Percentiles rank a stretch among this genome's conserved stretches.
Conservation (phyloP, 2,329 filamentous ascomycete genomes). For the Diatrype stigma region DNA sequence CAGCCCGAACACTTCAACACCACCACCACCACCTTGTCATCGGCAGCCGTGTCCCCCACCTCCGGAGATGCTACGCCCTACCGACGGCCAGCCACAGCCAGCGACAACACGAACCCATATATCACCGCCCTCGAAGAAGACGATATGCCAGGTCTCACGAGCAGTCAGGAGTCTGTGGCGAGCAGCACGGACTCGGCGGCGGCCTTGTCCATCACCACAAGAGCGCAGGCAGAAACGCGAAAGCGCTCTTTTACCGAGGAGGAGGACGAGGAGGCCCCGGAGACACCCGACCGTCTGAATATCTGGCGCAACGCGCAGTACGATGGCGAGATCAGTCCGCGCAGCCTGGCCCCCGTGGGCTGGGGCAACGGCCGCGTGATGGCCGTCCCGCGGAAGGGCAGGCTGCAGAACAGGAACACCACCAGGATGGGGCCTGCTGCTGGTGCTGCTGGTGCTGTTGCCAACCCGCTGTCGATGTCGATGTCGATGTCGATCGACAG, state of each 20-base stretch:
- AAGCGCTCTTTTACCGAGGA: slow-evolving; percentile 47
- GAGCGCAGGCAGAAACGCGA: slow-evolving; percentile 30
- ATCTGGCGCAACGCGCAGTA: slow-evolving; percentile 23
- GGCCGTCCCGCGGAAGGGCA: slow-evolving; percentile 40
- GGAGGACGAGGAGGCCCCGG: slow-evolving; percentile 30
- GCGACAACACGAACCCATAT: slow-evolving; percentile 12
- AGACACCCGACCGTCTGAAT: slow-evolving; percentile 17
- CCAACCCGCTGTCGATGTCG: neutral
- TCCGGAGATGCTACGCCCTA: neutral
- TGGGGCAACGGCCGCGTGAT: slow-evolving; percentile 41
- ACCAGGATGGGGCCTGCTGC: neutral
- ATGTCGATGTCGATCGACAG: no score
- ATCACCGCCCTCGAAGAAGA: slow-evolving; percentile 32
- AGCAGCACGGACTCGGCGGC: slow-evolving; percentile 29
- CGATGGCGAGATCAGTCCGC: slow-evolving; percentile 37
- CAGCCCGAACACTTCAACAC: slow-evolving; percentile 55
- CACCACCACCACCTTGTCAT: slow-evolving; percentile 16
- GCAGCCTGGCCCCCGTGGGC: slow-evolving; percentile 32
- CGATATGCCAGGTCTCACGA: slow-evolving; percentile 44
- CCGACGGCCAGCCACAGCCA: slow-evolving; percentile 5
- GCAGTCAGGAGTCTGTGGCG: slow-evolving; percentile 51
- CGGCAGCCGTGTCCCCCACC: slow-evolving; percentile 3
- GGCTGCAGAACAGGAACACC: slow-evolving; percentile 12
- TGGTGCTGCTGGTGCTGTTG: neutral
- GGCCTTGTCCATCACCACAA: slow-evolving; percentile 10